A percentile compares a stretch with the other conserved stretches of the same genome.
Conservation (phyloP, 1,139 yeast genomes). For the Debaryomyces udenii region DNA sequence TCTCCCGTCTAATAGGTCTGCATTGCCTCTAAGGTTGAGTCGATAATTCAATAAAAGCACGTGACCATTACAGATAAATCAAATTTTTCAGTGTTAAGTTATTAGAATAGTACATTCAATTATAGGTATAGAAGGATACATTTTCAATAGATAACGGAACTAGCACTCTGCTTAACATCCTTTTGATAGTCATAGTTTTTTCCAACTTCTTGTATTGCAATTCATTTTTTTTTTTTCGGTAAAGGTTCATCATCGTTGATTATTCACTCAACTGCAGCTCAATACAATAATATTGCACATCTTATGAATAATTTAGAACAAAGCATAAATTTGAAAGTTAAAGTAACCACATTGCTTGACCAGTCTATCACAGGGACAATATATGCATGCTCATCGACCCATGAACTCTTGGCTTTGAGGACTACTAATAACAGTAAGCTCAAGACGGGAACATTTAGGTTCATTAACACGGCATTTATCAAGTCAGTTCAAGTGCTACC, state of each 20-base stretch:
- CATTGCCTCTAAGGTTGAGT: no score
- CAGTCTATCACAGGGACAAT: conserved; percentile 60
- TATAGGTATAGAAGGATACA: no score
- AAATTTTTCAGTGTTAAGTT: conserved; percentile 2
- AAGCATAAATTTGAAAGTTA: conserved; percentile 51
- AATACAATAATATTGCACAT: background rate
- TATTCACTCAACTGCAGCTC: background rate
- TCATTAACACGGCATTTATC: conserved; percentile 62
- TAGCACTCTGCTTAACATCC: no score
- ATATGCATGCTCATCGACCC: conserved; percentile 53
- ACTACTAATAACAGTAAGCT: conserved; percentile 22
- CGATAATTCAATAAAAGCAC: conserved; percentile 5
- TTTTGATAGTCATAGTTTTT: background rate
- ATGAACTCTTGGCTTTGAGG: conserved; percentile 28
- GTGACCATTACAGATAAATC: conserved; percentile 1
- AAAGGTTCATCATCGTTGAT: background rate
- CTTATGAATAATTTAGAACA: conserved; percentile 38
- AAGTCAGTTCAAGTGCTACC: conserved; percentile 51
- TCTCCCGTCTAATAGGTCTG: no score
- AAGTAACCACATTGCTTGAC: conserved; percentile 62
- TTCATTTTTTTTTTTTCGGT: background rate
- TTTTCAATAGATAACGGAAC: no score
- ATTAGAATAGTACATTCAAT: no score
- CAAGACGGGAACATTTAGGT: conserved; percentile 43
- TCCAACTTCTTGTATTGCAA: background rate